Base-by-base conservation (phyloP, 306 rosid species). In the Pterocarpus macrocarpus region DNA sequence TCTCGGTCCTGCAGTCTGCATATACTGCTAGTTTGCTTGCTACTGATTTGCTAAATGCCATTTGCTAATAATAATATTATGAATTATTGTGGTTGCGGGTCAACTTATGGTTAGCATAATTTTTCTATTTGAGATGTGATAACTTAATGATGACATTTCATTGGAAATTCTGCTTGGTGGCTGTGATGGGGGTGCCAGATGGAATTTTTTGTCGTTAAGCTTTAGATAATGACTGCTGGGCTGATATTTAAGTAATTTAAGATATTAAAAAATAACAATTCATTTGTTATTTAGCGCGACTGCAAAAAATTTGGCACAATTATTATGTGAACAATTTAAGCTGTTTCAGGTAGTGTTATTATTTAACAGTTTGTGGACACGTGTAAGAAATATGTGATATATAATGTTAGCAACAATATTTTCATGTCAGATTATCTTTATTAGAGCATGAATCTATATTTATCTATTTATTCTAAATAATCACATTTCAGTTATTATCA, bases 121-220 rank as follows among this genome's bases (percentile, higher is more conserved):
- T 73, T 44, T 73, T 38, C 2, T 55, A 12, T 17, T 73, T 2
- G 66, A 57, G 38, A 56, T 12, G 56, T 57, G 78, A 73, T 22
- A 41, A 58, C 4, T 55, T 41, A 8, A 43, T 43, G 47, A 41
- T 17, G 34, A 61, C 2, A 12, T 32, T 30, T 33, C 39, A 61
- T 30, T 61, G 7, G 38, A 17, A 30, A 61, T 61, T 30, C 5
- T 16, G 11, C 32, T 7, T 61, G 4, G 16, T 5, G 66, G n/a
- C 11, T 30, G 12, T 30, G 66, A 61, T 61, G 4, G 32, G 11
- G 32, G 39, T 11, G 66, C 66, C 39, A 61, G 7, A 1, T 30
- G 66, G 66, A 47, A 5, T 47, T 8, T 47, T 47, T 47, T 9
- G 53, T 8, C 15, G 53, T 11, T 8, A 13, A 8, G 7, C 53